phyloP scores from a whole-genome alignment of 768 basidiomycete genomes.

The Sporobolomyces roseus region DNA sequence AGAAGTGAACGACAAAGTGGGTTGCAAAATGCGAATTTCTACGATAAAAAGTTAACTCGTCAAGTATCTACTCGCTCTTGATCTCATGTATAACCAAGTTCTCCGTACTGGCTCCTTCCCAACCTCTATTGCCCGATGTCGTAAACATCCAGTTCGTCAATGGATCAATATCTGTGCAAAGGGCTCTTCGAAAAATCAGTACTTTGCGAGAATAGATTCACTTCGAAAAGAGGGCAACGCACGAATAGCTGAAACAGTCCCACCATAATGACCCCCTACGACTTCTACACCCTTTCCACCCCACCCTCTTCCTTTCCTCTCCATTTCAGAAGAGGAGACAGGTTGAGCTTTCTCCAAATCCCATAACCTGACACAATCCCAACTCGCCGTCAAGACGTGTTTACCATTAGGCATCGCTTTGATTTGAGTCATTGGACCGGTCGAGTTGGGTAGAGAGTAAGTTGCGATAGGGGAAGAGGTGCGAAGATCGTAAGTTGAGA shows the following conservation, averaged over 20 bases:
- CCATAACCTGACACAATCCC: slow-evolving; percentile 91
- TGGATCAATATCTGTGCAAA: slow-evolving; percentile 70
- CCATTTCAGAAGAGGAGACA: slow-evolving; percentile 58
- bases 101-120: slow-evolving; percentile 84
- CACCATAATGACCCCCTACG: slow-evolving; percentile 91
- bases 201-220: not conserved
- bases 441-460: slow-evolving; percentile 53
- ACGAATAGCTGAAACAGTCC: slow-evolving; percentile 89
- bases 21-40: too few species aligned
- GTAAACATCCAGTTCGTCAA: slow-evolving; percentile 79
- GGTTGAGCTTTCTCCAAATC: slow-evolving; percentile 53
- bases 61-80: too few species aligned
- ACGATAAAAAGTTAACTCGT: too few species aligned
- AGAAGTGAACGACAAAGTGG: not conserved
- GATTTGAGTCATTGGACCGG: slow-evolving; percentile 86
- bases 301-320: slow-evolving; percentile 47
- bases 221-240: slow-evolving; percentile 49
- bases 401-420: slow-evolving; percentile 78
- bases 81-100: slow-evolving; percentile 90
- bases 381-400: slow-evolving; percentile 75
- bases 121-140: slow-evolving; percentile 88
- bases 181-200: not conserved
- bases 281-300: slow-evolving; percentile 96
- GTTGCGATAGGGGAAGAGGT: slow-evolving; percentile 5
- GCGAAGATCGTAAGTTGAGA: slow-evolving; percentile 92